Base-by-base conservation (phyloP, 2,329 filamentous ascomycete genomes). In the Thielaviopsis ethacetica region DNA sequence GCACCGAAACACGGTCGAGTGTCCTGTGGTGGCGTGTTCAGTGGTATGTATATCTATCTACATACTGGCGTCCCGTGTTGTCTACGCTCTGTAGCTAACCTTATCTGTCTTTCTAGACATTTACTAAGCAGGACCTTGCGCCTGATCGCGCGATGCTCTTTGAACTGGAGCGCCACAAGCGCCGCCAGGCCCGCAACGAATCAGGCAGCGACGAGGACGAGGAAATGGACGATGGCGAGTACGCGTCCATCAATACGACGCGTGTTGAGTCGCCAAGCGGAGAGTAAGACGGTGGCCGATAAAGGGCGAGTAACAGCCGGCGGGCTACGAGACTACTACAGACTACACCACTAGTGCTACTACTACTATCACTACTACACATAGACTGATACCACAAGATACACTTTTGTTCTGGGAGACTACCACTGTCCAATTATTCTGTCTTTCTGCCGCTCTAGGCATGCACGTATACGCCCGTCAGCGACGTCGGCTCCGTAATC, bases 41-140 rank as follows among this genome's bases (percentile, higher is more conserved):
- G 71, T 78, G 72, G 80, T 82, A 70, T 59, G 71, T 62, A 27
- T 44, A 7, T 21, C 26, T 17, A 1, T n/a, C n/a, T n/a, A n/a
- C n/a, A n/a, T n/a, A n/a, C n/a, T n/a, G n/a, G n/a, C n/a, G n/a
- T n/a, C n/a, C n/a, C n/a, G n/a, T n/a, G n/a, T n/a, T n/a, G n/a
- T n/a, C n/a, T n/a, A n/a, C n/a, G n/a, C n/a, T n/a, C n/a, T n/a
- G n/a, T 10, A 27, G 22, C 54, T 60, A 30, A 60, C 21, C n/a
- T 1, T 51, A 13, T 12, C n/a, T n/a, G 22, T 17, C 27, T 22
- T 21, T 22, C 7, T 56, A 26, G 38, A 19, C 38, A 24, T 50
- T 60, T 22, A 57, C 26, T 19, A 22, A 38, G 21, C 27, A n/a
- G 2, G 59, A 58, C 27, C 38, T 61, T 5, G 10, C 13, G 9